These are phyloP conservation scores for Flaveria sonorensis DNA, from an alignment of 129 eudicot species.

Conservation along the genomic window DNA sequence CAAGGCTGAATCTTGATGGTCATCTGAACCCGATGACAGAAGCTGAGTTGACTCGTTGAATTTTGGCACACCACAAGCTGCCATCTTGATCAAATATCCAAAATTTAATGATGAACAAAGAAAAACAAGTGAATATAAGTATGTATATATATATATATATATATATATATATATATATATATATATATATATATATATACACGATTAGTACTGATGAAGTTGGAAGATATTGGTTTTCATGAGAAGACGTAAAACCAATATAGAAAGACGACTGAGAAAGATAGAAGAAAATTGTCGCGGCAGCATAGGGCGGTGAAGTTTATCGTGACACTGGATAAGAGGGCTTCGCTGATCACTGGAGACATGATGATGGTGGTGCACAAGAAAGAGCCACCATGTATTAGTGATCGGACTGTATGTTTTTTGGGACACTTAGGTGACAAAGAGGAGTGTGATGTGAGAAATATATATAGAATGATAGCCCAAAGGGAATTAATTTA, in stretches of 20 bases:
- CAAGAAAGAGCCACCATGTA: constrained; percentile 25
- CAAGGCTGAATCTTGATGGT: constrained; percentile 31
- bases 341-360: constrained; percentile 59
- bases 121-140: not conserved
- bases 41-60: constrained; percentile 36
- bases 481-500: not conserved
- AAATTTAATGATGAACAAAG: not conserved
- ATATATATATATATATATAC: too few relatives aligned
- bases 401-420: not conserved
- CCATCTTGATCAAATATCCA: constrained; percentile 31
- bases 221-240: constrained; percentile 24
- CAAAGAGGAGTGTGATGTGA: constrained; percentile 13
- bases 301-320: constrained; percentile 51
- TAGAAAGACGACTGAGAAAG: constrained; percentile 77
- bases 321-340: constrained; percentile 62
- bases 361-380: constrained; percentile 52
- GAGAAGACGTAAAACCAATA: constrained; percentile 88
- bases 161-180: too few relatives aligned
- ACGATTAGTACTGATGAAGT: not conserved
- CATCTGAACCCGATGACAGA: constrained; percentile 26
- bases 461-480: constrained; percentile 12
- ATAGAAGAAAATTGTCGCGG: constrained; percentile 59
- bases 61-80: constrained; percentile 35
- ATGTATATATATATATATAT: too few relatives aligned
- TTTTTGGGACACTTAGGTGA: not conserved